Evolutionary conservation across 345 rosid genomes (phyloP).

Genomic region (Cardiospermum halicacabum): DNA sequence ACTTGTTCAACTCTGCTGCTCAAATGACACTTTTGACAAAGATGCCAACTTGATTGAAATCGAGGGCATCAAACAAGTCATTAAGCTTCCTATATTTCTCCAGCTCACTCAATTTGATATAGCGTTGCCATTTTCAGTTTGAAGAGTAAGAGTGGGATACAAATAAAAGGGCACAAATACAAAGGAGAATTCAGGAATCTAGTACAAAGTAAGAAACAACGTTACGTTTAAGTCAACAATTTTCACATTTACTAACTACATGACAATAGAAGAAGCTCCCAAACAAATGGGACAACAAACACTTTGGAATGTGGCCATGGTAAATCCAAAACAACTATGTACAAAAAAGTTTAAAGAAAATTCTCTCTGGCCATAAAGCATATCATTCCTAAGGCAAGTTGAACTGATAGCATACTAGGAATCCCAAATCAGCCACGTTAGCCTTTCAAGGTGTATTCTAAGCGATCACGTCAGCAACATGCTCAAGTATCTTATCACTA

Average conservation of each 20-base stretch:
- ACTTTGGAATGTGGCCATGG: background rate
- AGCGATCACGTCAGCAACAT: too few species aligned
- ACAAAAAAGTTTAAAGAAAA: too few species aligned
- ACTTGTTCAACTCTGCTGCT: slow-evolving; percentile 91
- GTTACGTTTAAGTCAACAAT: background rate
- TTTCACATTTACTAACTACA: background rate
- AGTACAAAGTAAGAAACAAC: background rate
- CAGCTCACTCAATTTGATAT: slow-evolving; percentile 88
- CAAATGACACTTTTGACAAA: slow-evolving; percentile 96
- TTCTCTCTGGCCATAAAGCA: too few species aligned
- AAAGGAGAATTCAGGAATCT: background rate
- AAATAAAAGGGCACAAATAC: background rate
- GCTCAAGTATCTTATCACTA: too few species aligned
- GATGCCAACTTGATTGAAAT: slow-evolving; percentile 96
- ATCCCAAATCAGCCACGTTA: too few species aligned
- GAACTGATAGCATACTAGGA: too few species aligned
- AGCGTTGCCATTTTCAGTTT: slow-evolving; percentile 52
- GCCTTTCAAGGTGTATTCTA: too few species aligned
- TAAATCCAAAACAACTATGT: background rate
- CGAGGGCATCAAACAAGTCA: slow-evolving; percentile 96
- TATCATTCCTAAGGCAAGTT: too few species aligned
- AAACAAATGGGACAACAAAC: background rate
- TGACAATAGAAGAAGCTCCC: background rate
- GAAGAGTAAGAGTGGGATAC: background rate
- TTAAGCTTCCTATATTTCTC: slow-evolving; percentile 98